These are phyloP conservation scores for Microbotryum saponariae DNA, from an alignment of 1,284 basidiomycete genomes.

Conservation along the genomic window DNA sequence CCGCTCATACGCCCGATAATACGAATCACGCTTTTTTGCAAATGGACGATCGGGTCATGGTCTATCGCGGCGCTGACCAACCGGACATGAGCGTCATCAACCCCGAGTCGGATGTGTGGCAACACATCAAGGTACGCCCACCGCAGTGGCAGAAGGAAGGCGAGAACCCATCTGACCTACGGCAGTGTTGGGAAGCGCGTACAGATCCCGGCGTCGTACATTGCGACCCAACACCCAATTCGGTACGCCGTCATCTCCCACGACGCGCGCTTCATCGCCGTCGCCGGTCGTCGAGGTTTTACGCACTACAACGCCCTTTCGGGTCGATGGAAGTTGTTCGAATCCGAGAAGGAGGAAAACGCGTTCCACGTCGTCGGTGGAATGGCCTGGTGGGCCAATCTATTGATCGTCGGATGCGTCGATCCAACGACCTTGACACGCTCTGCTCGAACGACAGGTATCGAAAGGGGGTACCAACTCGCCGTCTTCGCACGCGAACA, in stretches of 20 bases:
- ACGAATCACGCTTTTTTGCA: constrained; percentile 90
- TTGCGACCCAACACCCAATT: constrained; percentile 90
- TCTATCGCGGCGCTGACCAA: constrained; percentile 96
- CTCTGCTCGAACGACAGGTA: constrained; percentile 32
- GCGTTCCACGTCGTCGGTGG: constrained; percentile 84
- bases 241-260: constrained; percentile 83
- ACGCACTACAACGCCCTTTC: constrained; percentile 90
- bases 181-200: no score
- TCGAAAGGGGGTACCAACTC: constrained; percentile 68
- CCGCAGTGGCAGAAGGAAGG: not conserved
- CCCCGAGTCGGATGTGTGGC: constrained; percentile 97
- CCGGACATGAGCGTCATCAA: constrained; percentile 98
- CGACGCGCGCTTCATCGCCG: constrained; percentile 85
- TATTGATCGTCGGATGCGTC: constrained; percentile 67
- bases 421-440: not conserved
- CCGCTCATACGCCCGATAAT: constrained; percentile 87
- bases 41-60: constrained; percentile 84
- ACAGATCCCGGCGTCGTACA: constrained; percentile 79
- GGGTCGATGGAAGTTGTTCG: constrained; percentile 91
- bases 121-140: constrained; percentile 68
- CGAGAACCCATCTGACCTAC: not conserved
- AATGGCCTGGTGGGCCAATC: constrained; percentile 93
- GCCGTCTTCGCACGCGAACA: constrained; percentile 92
- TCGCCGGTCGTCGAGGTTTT: constrained; percentile 83
- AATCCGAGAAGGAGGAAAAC: constrained; percentile 75